Base-by-base conservation (phyloP, 805 yeast genomes). In the Spathaspora gorwiae region DNA sequence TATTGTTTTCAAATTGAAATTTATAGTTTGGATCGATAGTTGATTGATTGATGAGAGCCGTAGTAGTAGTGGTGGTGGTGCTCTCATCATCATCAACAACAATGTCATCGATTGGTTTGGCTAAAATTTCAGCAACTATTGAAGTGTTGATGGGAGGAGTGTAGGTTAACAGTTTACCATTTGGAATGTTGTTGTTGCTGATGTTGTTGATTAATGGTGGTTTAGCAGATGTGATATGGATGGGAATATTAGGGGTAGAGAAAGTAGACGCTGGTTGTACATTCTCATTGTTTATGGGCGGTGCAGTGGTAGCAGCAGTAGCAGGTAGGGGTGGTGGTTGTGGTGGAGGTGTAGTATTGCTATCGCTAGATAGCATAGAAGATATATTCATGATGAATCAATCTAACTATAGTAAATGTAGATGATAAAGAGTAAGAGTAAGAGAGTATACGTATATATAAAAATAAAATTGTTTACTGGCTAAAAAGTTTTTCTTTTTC, bases 341-440 rank as follows among this genome's bases (percentile, higher is more conserved):
- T 27, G 39, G 45, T 15, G 48, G 7, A 33, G 35, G 34, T 13
- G 40, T 34, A 10, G 49, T 40, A 26, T 32, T 42, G 43, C 54
- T 50, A 46, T 62, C 66, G 41, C 48, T 55, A 26, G 69, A 59
- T 53, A 66, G 57, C 62, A 66, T 66, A 26, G 69, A 64, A 12
- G 69, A 64, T 37, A 65, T 65, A 49, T 65, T 63, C 70, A 65
- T 65, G 12, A 24, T 39, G 39, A 6, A 19, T 19, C 24, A 19
- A 19, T 19, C 24, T 19, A 19, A 19, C 24, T 19, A 19, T 19
- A 19, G 24, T 19, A 19, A 19, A 19, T 19, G 5, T 19, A 5
- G 24, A n/a, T n/a, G 24, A 19, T 19, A 19, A 19, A 19, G 24
- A 19, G 24, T 19, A 19, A 19, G 24, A 19, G 24, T n/a, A n/a